These are phyloP conservation scores for Verticillium zaregamsianum DNA, from an alignment of 2,329 filamentous ascomycete species.

Conservation along the genomic window DNA sequence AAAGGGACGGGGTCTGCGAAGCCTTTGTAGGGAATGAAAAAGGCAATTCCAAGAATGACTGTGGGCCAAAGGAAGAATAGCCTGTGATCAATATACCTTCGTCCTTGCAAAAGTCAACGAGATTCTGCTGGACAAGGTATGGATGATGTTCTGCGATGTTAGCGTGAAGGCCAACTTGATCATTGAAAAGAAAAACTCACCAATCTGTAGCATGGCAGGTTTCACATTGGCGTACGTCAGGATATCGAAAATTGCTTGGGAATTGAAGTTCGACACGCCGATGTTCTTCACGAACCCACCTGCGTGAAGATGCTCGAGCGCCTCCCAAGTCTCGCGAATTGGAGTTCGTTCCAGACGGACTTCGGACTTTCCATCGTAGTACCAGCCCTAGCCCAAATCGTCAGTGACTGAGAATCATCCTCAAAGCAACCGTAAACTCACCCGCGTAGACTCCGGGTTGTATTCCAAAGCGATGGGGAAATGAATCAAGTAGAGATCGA, in stretches of 20 bases:
- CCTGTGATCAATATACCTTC: conserved; percentile 57
- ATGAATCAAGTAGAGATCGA: conserved; percentile 69
- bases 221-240: conserved; percentile 52
- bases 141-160: conserved; percentile 54
- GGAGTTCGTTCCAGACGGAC: conserved; percentile 12
- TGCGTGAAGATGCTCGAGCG: conserved; percentile 36
- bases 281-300: conserved; percentile 53
- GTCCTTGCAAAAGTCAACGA: conserved; percentile 53
- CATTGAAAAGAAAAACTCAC: too few relatives aligned
- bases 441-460: conserved; percentile 22
- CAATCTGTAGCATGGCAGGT: conserved; percentile 56
- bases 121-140: conserved; percentile 56
- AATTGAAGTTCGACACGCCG: conserved; percentile 58
- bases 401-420: too few relatives aligned
- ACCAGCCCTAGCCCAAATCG: neutral
- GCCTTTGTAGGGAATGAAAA: conserved; percentile 10
- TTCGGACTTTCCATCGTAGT: neutral
- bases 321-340: conserved; percentile 56
- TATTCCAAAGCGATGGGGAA: conserved; percentile 45
- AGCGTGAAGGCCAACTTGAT: too few relatives aligned
- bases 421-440: neutral
- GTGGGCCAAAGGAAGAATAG: conserved; percentile 63
- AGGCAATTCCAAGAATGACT: conserved; percentile 31
- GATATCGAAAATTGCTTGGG: conserved; percentile 47
- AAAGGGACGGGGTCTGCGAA: conserved; percentile 19